Base-by-base conservation (phyloP, 1,139 yeast species). In the Pneumocystis wakefieldiae region DNA sequence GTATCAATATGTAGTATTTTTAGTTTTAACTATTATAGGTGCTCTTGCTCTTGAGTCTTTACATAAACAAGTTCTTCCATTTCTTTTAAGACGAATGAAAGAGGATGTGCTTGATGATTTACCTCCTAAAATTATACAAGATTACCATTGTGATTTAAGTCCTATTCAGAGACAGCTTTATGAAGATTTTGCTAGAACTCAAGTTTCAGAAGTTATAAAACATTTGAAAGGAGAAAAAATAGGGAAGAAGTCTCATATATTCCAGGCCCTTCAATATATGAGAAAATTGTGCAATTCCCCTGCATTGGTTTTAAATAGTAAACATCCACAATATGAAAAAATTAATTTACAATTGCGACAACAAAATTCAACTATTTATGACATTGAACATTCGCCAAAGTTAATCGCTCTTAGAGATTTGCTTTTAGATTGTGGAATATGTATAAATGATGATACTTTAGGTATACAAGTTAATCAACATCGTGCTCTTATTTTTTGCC, bases 61-160 rank as follows among this genome's bases (percentile, higher is more conserved):
- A 66, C 99, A 94, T 75, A 92, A 92, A 71, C 99, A 94, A 70
- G 97, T 90, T 0, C 78, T 94, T 63, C 99, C 99, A 37, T 94
- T 94, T 73, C 85, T 94, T 89, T 78, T 94, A 69, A 85, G 99
- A 74, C 85, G 99, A 72, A 80, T 94, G 70, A 94, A 94, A 73
- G 98, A 94, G 72, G 98, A 94, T 70, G 99, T 94, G 8, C 78
- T 94, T 65, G 86, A 95, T 1, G 99, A 94, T 74, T 79, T 94
- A 68, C 99, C 99, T 12, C 99, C 99, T 59, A 94, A 94, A 76
- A 92, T 94, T 69, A 92, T 94, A 69, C 99, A 94, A 74, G 99
- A 94, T 76, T 91, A 94, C 73, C 92, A 92, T 73, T 94, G 98
- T 77, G 97, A 92, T 69, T 78, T 94, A 67, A 88, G 96, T 70